phyloP scores from a whole-genome alignment of 352 stramenopile species.

The Phytophthora pinifolia region DNA sequence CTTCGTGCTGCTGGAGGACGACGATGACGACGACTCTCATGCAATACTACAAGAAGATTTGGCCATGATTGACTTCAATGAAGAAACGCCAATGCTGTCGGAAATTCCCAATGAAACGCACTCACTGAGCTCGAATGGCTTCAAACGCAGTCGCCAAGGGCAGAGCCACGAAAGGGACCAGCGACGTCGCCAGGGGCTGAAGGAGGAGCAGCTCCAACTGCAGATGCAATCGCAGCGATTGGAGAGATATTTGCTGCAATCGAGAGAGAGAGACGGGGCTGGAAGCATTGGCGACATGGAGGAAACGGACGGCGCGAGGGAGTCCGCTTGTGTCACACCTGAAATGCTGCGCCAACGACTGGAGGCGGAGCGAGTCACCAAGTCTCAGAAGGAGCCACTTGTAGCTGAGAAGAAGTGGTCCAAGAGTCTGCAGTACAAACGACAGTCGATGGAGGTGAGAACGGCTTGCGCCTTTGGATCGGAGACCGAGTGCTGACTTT shows the following conservation, averaged over 20 bases:
- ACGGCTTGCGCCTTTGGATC: too few relatives aligned
- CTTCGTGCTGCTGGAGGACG: conserved; percentile 19
- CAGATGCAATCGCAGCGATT: conserved; percentile 28
- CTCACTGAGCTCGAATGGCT: not conserved
- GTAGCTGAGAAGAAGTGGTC: conserved; percentile 22
- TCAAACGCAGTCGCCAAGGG: conserved; percentile 12
- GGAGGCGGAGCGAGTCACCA: conserved; percentile 19
- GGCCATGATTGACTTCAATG: conserved; percentile 15
- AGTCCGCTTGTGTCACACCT: conserved; percentile 12
- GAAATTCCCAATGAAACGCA: conserved; percentile 4
- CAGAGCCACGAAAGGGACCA: conserved; percentile 22
- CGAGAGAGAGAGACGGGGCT: conserved; percentile 6
- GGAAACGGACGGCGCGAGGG: not conserved
- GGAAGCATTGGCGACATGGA: not conserved
- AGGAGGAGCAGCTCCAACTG: conserved; percentile 25
- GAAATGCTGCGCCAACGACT: conserved; percentile 15
- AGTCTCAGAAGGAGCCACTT: conserved; percentile 21
- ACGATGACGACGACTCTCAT: not conserved
- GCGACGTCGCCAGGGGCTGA: conserved; percentile 19
- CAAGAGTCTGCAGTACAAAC: conserved; percentile 24
- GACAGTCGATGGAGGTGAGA: conserved; percentile 25
- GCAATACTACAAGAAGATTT: conserved; percentile 15
- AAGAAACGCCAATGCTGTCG: conserved; percentile 11
- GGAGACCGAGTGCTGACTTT: not conserved
- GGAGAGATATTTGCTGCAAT: conserved; percentile 14